Evolutionary conservation across 306 rosid genomes (phyloP).

Genomic region (Heteromeles arbutifolia): DNA sequence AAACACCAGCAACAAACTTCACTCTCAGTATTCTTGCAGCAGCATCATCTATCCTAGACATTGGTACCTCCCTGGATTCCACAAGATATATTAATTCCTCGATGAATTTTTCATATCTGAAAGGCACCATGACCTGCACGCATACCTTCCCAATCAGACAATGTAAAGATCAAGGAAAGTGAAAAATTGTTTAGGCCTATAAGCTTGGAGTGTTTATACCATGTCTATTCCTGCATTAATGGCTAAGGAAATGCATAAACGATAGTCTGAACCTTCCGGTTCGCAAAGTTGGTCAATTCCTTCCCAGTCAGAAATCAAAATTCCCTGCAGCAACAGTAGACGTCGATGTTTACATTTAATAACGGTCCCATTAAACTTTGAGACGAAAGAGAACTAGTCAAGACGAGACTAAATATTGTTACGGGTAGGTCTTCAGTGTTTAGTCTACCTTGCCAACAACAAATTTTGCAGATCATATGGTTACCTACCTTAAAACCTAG

Average conservation of each 20-base stretch:
- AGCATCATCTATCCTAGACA: slow-evolving; percentile 69
- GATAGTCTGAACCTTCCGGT: slow-evolving; percentile 52
- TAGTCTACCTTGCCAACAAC: too few species aligned
- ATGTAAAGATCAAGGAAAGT: not conserved
- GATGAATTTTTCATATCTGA: slow-evolving; percentile 32
- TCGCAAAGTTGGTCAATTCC: slow-evolving; percentile 52
- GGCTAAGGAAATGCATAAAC: slow-evolving; percentile 41
- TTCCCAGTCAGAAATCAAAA: slow-evolving; percentile 72
- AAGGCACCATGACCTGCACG: slow-evolving; percentile 71
- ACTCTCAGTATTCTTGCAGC: slow-evolving; percentile 72
- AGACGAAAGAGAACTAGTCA: too few species aligned
- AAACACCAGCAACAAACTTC: slow-evolving; percentile 63
- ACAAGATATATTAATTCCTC: slow-evolving; percentile 42
- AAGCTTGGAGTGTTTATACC: slow-evolving; percentile 39
- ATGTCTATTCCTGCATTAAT: slow-evolving; percentile 83
- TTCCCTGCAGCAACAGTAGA: slow-evolving; percentile 39
- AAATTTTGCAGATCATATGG: not conserved
- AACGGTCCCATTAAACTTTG: too few species aligned
- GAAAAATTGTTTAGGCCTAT: not conserved
- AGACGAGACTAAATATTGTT: too few species aligned
- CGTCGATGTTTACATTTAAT: not conserved
- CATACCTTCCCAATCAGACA: slow-evolving; percentile 10
- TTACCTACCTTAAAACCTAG: slow-evolving; percentile 57
- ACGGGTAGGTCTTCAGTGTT: too few species aligned
- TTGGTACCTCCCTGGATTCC: slow-evolving; percentile 51